These are phyloP conservation scores for Suillus clintonianus DNA, from an alignment of 768 basidiomycete species.

Conservation along the genomic window DNA sequence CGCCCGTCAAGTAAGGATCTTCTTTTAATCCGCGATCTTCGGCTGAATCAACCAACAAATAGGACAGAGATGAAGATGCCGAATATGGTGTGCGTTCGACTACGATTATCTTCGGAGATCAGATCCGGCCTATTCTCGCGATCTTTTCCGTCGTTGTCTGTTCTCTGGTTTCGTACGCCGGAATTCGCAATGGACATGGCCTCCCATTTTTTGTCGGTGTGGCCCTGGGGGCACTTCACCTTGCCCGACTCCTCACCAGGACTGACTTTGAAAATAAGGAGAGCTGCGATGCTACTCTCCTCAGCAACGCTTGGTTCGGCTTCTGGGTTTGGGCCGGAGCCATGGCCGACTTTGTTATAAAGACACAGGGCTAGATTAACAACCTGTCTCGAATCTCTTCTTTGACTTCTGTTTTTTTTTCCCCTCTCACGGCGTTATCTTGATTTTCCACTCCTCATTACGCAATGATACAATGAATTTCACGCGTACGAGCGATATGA, in stretches of 20 bases:
- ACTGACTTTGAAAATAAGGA: slow-evolving; percentile 1
- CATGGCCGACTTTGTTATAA: neutral
- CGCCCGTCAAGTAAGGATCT: neutral
- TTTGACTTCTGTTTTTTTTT: no score
- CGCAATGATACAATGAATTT: no score
- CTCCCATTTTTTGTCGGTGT: neutral
- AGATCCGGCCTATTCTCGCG: slow-evolving; percentile 58
- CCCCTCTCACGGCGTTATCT: no score
- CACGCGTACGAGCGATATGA: no score
- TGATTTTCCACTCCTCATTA: no score
- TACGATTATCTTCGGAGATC: slow-evolving; percentile 67
- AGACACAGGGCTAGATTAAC: neutral
- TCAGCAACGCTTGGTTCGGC: neutral
- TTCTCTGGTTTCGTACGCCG: slow-evolving; percentile 47
- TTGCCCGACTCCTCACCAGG: neutral
- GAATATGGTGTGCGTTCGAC: slow-evolving; percentile 75
- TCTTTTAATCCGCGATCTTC: slow-evolving; percentile 13
- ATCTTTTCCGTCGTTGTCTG: slow-evolving; percentile 55
- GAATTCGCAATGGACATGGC: slow-evolving; percentile 48
- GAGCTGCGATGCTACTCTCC: neutral
- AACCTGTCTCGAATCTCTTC: no score
- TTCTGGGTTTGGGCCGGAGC: neutral
- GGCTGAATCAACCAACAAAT: slow-evolving; percentile 60
- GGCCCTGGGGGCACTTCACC: neutral
- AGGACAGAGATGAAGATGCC: slow-evolving; percentile 75